Evolutionary conservation across 2,329 filamentous ascomycete species (phyloP), one percentile per base, ranked within the genome.

Genomic region (Sporothrix protearum): DNA sequence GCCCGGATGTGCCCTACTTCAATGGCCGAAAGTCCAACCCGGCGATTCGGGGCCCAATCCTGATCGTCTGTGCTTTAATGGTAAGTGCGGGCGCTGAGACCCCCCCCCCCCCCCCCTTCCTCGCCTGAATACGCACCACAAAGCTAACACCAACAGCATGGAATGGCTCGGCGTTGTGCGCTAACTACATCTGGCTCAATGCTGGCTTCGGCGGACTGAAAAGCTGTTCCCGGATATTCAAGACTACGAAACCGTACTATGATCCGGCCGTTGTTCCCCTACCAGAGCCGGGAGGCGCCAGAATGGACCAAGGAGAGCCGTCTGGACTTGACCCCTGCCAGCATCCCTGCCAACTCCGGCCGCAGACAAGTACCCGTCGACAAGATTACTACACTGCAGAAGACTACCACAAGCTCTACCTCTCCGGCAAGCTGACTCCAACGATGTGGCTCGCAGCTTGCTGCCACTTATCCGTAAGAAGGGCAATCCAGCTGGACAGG

Each of bases 191-290:
- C 75, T 92, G 88, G 88, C 80, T 80, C 51, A 89, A 89, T 78
- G 88, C 89, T 25, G 89, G 89, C 51, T 92, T 93, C 76, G 81
- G 80, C 63, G 80, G 81, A 4, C 81, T 92, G 53, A 86, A 63
- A 81, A 85, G 47, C 84, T 88, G 71, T 81, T 82, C 30, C 79
- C 84, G 25, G 81, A 78, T 19, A 78, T 93, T 39, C 81, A 87
- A 64, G 80, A 86, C 68, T 86, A 79, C 66, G 83, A 83, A 83
- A 73, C 83, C 83, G 1, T 79, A 82, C 61, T 85, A 82, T 73
- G 83, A 85, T 33, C 84, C 84, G 0, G 81, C 82, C 2, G 79
- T 86, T 4, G 76, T 85, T 0, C 84, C 84, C 4, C 73, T 80
- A 16, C 76, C 77, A 0, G 74, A 78, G 36, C 68, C 84, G 36